A percentile compares a stretch with the other conserved stretches of the same genome.
These are phyloP conservation scores for Canna indica DNA, from an alignment of 176 grass and related monocot species.

Conservation along the genomic window DNA sequence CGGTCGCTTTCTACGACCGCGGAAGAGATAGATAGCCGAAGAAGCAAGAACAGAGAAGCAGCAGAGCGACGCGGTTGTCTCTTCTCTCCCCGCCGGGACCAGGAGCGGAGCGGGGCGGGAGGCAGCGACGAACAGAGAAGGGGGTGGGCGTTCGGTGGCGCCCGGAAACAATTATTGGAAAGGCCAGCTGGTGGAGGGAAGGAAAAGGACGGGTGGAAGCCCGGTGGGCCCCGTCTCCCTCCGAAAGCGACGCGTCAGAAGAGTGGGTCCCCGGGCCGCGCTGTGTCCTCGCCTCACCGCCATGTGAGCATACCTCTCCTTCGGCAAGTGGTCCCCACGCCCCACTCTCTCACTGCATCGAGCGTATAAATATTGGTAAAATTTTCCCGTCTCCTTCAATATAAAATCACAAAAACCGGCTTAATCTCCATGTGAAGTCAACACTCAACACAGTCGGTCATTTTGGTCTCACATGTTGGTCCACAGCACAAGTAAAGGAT, in stretches of 20 bases:
- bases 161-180: neutral
- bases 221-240: neutral
- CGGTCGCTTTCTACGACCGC: neutral
- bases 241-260: neutral
- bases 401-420: no score
- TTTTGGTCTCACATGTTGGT: no score
- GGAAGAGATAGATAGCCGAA: no score
- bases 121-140: neutral
- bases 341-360: no score
- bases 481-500: no score
- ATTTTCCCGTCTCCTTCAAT: no score
- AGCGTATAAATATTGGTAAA: no score
- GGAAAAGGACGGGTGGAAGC: neutral
- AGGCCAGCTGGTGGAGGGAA: conserved; percentile 1
- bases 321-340: no score
- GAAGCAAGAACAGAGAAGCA: neutral
- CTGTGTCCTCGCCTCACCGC: neutral
- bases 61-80: neutral
- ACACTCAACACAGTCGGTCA: no score
- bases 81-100: neutral
- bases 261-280: neutral
- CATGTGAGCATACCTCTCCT: neutral
- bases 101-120: neutral
- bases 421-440: no score
- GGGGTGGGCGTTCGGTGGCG: neutral